Evolutionary conservation across 1,284 basidiomycete species (phyloP).

Genomic region (Rhodofomes roseus): DNA sequence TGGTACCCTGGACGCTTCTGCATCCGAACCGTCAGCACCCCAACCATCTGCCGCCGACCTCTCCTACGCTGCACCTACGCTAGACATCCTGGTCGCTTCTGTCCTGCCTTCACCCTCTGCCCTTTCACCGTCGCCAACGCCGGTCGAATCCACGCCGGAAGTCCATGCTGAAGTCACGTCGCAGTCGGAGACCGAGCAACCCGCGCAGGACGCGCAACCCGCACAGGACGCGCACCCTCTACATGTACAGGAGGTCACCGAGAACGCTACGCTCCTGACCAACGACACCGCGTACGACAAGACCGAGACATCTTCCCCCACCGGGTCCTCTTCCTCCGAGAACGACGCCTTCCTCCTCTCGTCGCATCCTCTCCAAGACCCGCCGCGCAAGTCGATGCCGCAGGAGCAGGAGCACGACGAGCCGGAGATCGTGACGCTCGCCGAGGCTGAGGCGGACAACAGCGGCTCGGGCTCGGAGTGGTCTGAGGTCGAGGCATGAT

Average conservation of each 20-base stretch:
- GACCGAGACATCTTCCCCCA: neutral
- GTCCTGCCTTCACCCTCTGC: neutral
- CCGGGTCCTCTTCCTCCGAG: neutral
- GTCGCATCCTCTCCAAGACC: neutral
- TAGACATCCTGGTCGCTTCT: neutral
- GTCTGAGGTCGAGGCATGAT: neutral
- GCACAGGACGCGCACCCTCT: too few species aligned
- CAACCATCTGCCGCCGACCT: neutral
- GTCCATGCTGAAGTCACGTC: neutral
- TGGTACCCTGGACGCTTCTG: neutral
- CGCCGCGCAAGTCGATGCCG: neutral
- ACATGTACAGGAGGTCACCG: too few species aligned
- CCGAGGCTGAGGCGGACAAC: neutral
- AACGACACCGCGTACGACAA: neutral
- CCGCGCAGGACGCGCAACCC: neutral
- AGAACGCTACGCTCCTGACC: too few species aligned
- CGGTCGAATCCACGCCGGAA: neutral
- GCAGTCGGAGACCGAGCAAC: neutral
- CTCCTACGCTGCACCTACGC: neutral
- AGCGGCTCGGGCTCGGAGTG: neutral
- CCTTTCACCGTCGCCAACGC: neutral
- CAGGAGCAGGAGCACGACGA: neutral
- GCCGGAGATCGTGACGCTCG: neutral
- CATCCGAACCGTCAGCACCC: neutral
- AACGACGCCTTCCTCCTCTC: slow-evolving; percentile 1